phyloP scores from a whole-genome alignment of 495 filamentous ascomycete genomes.

The Cairneyella variabilis region DNA sequence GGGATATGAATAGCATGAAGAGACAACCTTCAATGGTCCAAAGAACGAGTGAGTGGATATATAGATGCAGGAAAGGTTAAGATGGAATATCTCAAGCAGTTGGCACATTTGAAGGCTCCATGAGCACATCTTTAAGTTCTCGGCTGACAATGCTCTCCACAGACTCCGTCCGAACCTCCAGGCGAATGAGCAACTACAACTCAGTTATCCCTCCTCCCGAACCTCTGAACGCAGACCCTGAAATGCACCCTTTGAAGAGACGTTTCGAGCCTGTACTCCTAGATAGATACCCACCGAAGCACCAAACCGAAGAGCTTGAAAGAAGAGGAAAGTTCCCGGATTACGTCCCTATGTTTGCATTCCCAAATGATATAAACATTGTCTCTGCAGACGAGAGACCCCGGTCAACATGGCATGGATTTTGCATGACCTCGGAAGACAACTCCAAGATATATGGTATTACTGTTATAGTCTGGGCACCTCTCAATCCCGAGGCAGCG shows the following conservation, averaged over 20 bases:
- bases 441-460: slow-evolving; percentile 90
- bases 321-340: slow-evolving; percentile 88
- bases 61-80: background rate
- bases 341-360: slow-evolving; percentile 98
- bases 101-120: too few species aligned
- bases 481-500: slow-evolving; percentile 73
- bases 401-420: slow-evolving; percentile 95
- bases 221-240: slow-evolving; percentile 81
- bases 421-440: slow-evolving; percentile 93
- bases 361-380: slow-evolving; percentile 95
- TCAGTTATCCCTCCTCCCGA: slow-evolving; percentile 94
- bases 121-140: background rate
- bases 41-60: slow-evolving; percentile 62
- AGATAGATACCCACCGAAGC: slow-evolving; percentile 85
- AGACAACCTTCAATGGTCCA: slow-evolving; percentile 71
- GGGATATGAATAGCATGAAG: slow-evolving; percentile 93
- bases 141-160: slow-evolving; percentile 22
- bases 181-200: slow-evolving; percentile 93
- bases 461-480: slow-evolving; percentile 89
- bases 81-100: too few species aligned
- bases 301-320: slow-evolving; percentile 72
- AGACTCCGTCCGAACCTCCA: slow-evolving; percentile 89
- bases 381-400: slow-evolving; percentile 93
- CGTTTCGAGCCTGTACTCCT: slow-evolving; percentile 92
- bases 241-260: slow-evolving; percentile 92